These are phyloP conservation scores for Gnaphalium uliginosum DNA, from an alignment of 129 eudicot species.

Conservation along the genomic window DNA sequence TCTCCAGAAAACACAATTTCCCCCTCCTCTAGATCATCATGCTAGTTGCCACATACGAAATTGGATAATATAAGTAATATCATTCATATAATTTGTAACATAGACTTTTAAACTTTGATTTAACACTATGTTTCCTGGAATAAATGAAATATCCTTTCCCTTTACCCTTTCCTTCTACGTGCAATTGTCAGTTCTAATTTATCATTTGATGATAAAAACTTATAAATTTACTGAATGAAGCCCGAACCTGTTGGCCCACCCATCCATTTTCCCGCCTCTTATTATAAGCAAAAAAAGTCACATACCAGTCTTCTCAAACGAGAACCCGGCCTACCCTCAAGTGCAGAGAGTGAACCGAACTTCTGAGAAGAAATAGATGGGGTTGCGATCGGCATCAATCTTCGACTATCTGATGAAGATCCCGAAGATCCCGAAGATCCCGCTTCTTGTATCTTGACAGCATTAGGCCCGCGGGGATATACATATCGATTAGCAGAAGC, in stretches of 20 bases:
- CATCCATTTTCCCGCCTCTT: not conserved
- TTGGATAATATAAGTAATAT: not conserved
- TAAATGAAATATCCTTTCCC: no score
- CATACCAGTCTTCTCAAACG: constrained; percentile 72
- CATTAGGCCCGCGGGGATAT: constrained; percentile 34
- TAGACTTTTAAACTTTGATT: not conserved
- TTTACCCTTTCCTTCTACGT: not conserved
- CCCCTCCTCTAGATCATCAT: constrained; percentile 95
- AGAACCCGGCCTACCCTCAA: constrained; percentile 79
- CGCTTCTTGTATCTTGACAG: constrained; percentile 47
- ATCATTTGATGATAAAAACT: not conserved
- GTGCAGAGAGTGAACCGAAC: constrained; percentile 90
- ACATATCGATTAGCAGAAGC: constrained; percentile 48
- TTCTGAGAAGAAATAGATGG: constrained; percentile 88
- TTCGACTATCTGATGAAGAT: constrained; percentile 66
- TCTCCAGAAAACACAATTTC: constrained; percentile 87
- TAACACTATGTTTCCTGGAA: not conserved
- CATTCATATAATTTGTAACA: not conserved
- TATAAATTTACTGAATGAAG: not conserved
- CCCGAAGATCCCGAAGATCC: constrained; percentile 94
- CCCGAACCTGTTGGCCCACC: not conserved
- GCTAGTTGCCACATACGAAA: constrained; percentile 37
- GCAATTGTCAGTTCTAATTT: not conserved
- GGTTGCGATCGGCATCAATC: constrained; percentile 43
- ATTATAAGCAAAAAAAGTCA: constrained; percentile 9